These are phyloP conservation scores for Coniochaeta hoffmannii DNA, from an alignment of 2,329 filamentous ascomycete genomes.

Conservation along the genomic window DNA sequence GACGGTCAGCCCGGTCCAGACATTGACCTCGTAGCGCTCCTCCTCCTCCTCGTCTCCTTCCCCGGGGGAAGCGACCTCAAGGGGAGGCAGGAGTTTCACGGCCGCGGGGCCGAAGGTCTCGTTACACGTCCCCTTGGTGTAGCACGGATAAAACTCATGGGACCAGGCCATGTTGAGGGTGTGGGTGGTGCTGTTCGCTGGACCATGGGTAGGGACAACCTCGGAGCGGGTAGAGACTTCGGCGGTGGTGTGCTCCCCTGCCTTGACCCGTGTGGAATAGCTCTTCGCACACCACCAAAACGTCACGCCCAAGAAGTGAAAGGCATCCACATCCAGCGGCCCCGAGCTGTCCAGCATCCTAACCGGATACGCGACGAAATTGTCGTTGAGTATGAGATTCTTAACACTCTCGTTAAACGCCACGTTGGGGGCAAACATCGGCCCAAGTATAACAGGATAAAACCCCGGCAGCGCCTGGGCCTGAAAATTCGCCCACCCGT, in stretches of 20 bases:
- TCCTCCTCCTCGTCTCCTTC: neutral
- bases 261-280: slow-evolving; percentile 8
- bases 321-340: slow-evolving; percentile 6
- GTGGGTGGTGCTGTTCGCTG: neutral
- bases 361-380: slow-evolving; percentile 14
- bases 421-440: slow-evolving; percentile 6
- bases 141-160: slow-evolving; percentile 9
- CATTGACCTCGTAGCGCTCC: slow-evolving; percentile 7
- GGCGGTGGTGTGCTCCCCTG: slow-evolving; percentile 6
- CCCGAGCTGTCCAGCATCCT: slow-evolving; percentile 5
- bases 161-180: slow-evolving; percentile 10
- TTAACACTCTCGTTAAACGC: slow-evolving; percentile 11
- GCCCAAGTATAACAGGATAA: slow-evolving; percentile 10
- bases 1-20: slow-evolving; percentile 10
- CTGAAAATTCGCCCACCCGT: slow-evolving; percentile 4
- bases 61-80: neutral
- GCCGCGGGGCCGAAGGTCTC: slow-evolving; percentile 6
- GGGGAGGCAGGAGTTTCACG: slow-evolving; percentile 7
- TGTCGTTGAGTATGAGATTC: slow-evolving; percentile 9
- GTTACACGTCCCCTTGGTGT: slow-evolving; percentile 11
- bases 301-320: slow-evolving; percentile 13
- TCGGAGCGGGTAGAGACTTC: slow-evolving; percentile 5
- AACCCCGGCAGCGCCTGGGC: slow-evolving; percentile 5
- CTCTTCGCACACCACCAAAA: slow-evolving; percentile 15
- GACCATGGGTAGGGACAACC: neutral